Base-by-base conservation (phyloP, 139 green algal genomes). In the Eudorina sp. region DNA sequence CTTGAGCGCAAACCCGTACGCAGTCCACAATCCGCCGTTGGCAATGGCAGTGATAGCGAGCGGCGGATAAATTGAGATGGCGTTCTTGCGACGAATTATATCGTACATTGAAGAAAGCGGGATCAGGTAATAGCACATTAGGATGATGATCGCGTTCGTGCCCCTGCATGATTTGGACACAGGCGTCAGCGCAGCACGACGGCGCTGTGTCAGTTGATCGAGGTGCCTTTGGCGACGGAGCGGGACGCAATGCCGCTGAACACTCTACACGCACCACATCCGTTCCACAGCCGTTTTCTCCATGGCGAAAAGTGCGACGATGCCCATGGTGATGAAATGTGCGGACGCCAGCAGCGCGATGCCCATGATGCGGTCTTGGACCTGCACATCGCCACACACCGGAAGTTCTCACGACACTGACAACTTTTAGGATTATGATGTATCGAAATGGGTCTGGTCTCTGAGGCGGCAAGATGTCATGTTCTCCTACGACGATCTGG, bases 71-170 rank as follows among this genome's bases (percentile, higher is more conserved):
- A 90, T 74, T 31, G 75, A 85, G 13, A 64, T 64, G 38, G 85
- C 85, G 46, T 85, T 84, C 6, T 62, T 60, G 3, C 36, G 66
- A 0, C 48, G 53, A 4, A 90, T 60, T 6, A 90, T 80, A 27
- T 91, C 31, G 8, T 55, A 40, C 81, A 91, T 83, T 8, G 55
- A 89, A 25, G 53, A 78, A 18, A 92, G 66, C 1, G 89, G 89
- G 9, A 89, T 84, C 29, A 75, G 34, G 66, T 92, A 92, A 75
- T 92, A 92, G 0, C 88, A 27, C 66, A 87, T 77, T 4, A 92
- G 75, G 40, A 91, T 72, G 31, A 83, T 25, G 0, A 86, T 53
- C 51, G 58, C 72, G 41, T 85, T 74, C 1, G 46, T 73, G 51
- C 88, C 88, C 88, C 88, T 88, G 46, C n/a, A 18, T 3, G 2